A percentile compares a stretch with the other conserved stretches of the same genome.
Evolutionary conservation across 306 rosid genomes (phyloP).

Genomic region (Cicer judaicum): DNA sequence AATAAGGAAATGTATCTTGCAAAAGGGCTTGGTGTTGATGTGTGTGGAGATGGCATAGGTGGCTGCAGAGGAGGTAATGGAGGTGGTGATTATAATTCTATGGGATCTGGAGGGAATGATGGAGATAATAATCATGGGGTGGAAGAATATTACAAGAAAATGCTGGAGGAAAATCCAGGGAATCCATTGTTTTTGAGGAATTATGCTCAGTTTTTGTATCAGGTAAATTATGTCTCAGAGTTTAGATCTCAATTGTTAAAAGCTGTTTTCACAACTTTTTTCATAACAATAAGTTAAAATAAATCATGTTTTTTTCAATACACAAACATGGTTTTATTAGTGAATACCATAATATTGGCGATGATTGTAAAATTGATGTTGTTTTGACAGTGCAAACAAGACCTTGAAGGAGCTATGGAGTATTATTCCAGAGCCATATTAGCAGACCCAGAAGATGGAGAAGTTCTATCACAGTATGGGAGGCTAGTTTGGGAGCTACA

Average conservation of each 20-base stretch:
- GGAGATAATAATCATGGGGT: slow-evolving; percentile 56
- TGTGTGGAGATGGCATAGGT: slow-evolving; percentile 49
- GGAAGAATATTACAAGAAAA: slow-evolving; percentile 71
- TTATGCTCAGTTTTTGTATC: slow-evolving; percentile 74
- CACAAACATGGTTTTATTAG: not conserved
- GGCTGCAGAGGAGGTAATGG: slow-evolving; percentile 46
- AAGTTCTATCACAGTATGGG: slow-evolving; percentile 74
- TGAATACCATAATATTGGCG: slow-evolving; percentile 26
- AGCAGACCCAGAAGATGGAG: slow-evolving; percentile 81
- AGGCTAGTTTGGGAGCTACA: slow-evolving; percentile 80
- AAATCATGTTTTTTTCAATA: not conserved
- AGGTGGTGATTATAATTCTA: slow-evolving; percentile 49
- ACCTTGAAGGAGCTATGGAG: slow-evolving; percentile 62
- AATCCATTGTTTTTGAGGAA: slow-evolving; percentile 79
- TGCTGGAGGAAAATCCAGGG: slow-evolving; percentile 83
- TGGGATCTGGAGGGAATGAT: slow-evolving; percentile 57
- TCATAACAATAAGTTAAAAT: not conserved
- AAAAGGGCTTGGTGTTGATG: slow-evolving; percentile 63
- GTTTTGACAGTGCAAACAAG: slow-evolving; percentile 63
- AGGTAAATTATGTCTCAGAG: slow-evolving; percentile 50
- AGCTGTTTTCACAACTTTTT: slow-evolving; percentile 1
- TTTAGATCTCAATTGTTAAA: not conserved
- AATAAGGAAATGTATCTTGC: slow-evolving; percentile 59
- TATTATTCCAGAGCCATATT: slow-evolving; percentile 81
- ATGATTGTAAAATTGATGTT: not conserved